Evolutionary conservation across 176 grass and related monocot species (phyloP).

Genomic region (Stipa capillata): DNA sequence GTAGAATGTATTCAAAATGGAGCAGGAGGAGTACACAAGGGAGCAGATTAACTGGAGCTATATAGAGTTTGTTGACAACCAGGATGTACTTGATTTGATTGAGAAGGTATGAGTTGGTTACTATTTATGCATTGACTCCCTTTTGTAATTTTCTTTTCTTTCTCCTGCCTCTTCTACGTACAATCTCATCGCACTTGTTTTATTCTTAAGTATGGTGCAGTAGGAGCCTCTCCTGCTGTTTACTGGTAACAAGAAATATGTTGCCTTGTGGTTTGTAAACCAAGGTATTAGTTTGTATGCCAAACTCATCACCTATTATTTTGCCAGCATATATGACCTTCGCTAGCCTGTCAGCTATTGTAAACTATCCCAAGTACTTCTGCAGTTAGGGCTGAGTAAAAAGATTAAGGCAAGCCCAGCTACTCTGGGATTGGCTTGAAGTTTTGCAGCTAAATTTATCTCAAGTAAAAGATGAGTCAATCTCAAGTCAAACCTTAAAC

Average conservation of each 20-base stretch:
- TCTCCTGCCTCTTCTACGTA: neutral
- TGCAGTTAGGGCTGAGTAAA: neutral
- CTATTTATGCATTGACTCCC: neutral
- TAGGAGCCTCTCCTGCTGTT: too few relatives aligned
- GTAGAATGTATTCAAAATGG: conserved; percentile 98
- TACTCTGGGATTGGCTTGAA: neutral
- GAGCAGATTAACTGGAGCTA: conserved; percentile 97
- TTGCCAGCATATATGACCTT: neutral
- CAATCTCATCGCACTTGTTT: neutral
- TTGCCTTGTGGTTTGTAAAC: neutral
- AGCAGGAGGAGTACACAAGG: conserved; percentile 93
- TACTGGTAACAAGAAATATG: neutral
- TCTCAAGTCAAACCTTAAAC: neutral
- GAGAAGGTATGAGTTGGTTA: conserved; percentile 55
- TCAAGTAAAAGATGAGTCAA: neutral
- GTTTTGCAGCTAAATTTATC: neutral
- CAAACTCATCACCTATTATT: neutral
- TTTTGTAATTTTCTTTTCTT: neutral
- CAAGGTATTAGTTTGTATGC: neutral
- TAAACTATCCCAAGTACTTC: neutral
- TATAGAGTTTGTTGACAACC: conserved; percentile 97
- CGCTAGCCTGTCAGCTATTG: neutral
- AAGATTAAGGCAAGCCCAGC: neutral
- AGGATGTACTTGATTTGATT: conserved; percentile 95
- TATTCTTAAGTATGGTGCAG: too few relatives aligned